Conservation (phyloP, 352 stramenopile species). For the Aphanomyces invadans region DNA sequence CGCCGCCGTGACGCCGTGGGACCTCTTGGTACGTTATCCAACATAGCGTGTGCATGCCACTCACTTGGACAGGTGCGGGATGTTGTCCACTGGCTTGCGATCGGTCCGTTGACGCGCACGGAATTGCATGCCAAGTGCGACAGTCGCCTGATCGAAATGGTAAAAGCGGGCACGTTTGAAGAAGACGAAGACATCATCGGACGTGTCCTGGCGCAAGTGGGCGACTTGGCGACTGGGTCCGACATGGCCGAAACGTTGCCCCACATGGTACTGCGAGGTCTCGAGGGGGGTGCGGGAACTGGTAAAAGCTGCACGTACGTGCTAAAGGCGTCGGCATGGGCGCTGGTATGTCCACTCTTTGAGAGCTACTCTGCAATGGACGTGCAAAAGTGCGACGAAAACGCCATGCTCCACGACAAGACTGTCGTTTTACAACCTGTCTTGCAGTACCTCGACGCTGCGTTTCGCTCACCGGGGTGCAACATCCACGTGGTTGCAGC, state of each 20-base stretch:
- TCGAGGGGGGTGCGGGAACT: background rate
- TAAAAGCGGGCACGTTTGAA: slow-evolving; percentile 52
- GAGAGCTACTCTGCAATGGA: slow-evolving; percentile 72
- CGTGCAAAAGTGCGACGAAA: slow-evolving; percentile 64
- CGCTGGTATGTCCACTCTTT: slow-evolving; percentile 50
- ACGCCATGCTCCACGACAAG: slow-evolving; percentile 35
- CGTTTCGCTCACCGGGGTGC: background rate
- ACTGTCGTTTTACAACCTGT: background rate
- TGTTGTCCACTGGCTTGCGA: slow-evolving; percentile 66
- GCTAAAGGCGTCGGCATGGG: slow-evolving; percentile 48
- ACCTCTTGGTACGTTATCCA: slow-evolving; percentile 3
- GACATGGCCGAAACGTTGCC: background rate
- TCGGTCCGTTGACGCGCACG: slow-evolving; percentile 59
- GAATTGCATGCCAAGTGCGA: slow-evolving; percentile 57
- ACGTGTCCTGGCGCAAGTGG: slow-evolving; percentile 52
- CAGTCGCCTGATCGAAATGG: slow-evolving; percentile 64
- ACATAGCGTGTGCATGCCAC: background rate
- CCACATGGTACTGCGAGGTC: background rate
- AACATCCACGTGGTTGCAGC: background rate
- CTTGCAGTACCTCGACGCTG: background rate
- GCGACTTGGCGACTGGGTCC: slow-evolving; percentile 22
- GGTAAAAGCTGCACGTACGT: slow-evolving; percentile 36
- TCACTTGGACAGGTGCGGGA: slow-evolving; percentile 32
- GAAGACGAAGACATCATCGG: slow-evolving; percentile 77
- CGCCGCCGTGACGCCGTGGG: slow-evolving; percentile 1